phyloP scores from a whole-genome alignment of 306 rosid genomes.

The Leucaena leucocephala region DNA sequence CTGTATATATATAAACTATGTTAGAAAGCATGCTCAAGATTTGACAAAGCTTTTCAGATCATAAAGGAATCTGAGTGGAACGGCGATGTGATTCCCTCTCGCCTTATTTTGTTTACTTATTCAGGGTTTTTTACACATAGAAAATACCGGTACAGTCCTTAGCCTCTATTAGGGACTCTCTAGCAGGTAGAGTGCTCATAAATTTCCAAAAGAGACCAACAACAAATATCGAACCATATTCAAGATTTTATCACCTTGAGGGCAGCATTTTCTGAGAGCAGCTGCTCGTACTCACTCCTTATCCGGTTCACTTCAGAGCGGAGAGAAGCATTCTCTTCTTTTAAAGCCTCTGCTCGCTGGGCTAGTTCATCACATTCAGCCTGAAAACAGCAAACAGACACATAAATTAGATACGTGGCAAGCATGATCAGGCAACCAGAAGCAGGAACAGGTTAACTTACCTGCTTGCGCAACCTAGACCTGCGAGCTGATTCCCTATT shows the following conservation, averaged over 20 bases:
- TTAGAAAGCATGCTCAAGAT: conserved; percentile 19
- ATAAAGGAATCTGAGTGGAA: not conserved
- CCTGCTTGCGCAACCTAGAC: conserved; percentile 99
- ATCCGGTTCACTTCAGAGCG: conserved; percentile 80
- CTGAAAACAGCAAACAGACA: conserved; percentile 46
- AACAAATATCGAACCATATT: conserved; percentile 16
- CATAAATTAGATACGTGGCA: conserved; percentile 18
- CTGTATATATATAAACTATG: conserved; percentile 44
- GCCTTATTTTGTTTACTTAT: conserved; percentile 3
- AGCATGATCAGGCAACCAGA: conserved; percentile 29
- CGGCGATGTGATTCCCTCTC: not conserved
- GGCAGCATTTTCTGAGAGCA: conserved; percentile 81
- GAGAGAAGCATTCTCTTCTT: conserved; percentile 83
- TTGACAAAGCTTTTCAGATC: conserved; percentile 16
- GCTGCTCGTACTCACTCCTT: conserved; percentile 85
- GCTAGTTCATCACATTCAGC: conserved; percentile 97
- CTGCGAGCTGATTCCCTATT: conserved; percentile 98
- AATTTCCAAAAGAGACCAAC: conserved; percentile 15
- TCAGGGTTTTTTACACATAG: not conserved
- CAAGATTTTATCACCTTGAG: conserved; percentile 73
- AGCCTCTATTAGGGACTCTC: conserved; percentile 1
- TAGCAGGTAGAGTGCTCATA: not conserved
- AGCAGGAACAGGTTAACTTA: conserved; percentile 35
- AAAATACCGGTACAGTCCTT: not conserved
- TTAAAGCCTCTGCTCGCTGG: conserved; percentile 84